Evolutionary conservation across 169 alveolate species (phyloP).

Genomic region (Eimeria mitis): DNA sequence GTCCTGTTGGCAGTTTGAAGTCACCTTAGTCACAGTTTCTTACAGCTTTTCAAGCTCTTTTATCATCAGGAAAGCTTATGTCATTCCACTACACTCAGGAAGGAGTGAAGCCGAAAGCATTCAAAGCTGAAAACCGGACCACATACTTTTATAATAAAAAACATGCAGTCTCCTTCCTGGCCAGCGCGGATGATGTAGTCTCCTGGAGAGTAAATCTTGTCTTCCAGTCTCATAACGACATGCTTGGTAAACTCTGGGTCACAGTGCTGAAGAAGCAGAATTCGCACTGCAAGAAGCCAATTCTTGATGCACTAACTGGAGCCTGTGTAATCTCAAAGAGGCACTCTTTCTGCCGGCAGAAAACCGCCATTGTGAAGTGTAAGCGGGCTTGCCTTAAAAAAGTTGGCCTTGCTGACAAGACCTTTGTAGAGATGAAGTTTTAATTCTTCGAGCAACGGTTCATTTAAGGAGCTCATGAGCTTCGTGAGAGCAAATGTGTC

Average conservation of each 20-base stretch:
- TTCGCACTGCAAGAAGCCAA: not conserved
- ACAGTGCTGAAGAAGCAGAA: constrained; percentile 45
- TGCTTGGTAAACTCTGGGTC: constrained; percentile 67
- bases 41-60: not conserved
- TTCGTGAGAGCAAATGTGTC: constrained; percentile 48
- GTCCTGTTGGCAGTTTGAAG: not conserved
- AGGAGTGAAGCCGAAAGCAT: not conserved
- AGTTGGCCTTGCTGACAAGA: constrained; percentile 48
- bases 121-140: not conserved
- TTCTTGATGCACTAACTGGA: not conserved
- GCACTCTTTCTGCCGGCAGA: not conserved
- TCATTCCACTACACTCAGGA: not conserved
- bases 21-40: not conserved
- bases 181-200: constrained; percentile 71
- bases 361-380: not conserved
- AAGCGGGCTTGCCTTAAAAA: constrained; percentile 30
- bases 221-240: constrained; percentile 54
- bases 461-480: constrained; percentile 62
- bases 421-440: constrained; percentile 60
- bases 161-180: constrained; percentile 71
- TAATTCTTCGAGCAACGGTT: constrained; percentile 64
- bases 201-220: constrained; percentile 56
- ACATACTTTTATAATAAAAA: constrained; percentile 48
- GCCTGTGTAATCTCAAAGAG: not conserved
- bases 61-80: not conserved